These are phyloP conservation scores for Ligustrum vulgare DNA, from an alignment of 257 asterid species.

Conservation along the genomic window DNA sequence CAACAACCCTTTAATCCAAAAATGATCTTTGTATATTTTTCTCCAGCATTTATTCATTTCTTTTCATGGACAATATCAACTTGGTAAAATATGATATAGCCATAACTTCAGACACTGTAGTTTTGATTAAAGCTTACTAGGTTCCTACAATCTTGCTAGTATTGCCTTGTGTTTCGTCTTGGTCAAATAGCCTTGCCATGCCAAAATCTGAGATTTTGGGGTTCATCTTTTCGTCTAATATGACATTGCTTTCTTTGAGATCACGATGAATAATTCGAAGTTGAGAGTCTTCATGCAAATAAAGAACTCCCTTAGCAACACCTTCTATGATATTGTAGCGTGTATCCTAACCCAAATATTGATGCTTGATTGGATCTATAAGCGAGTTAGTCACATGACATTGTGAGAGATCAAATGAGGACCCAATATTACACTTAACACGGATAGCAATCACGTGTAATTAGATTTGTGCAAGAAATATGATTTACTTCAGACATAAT, in stretches of 20 bases:
- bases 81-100: too few species aligned
- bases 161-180: conserved; percentile 39
- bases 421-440: background rate
- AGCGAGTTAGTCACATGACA: background rate
- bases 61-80: too few species aligned
- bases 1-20: too few species aligned
- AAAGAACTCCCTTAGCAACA: conserved; percentile 42
- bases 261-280: conserved; percentile 49
- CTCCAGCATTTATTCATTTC: too few species aligned
- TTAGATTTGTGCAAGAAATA: too few species aligned
- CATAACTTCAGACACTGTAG: too few species aligned
- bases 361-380: conserved; percentile 9
- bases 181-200: conserved; percentile 44
- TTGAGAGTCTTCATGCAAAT: conserved; percentile 51
- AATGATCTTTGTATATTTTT: too few species aligned
- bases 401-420: background rate
- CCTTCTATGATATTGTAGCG: conserved; percentile 50
- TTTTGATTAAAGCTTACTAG: conserved; percentile 32
- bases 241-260: conserved; percentile 42
- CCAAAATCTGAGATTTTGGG: conserved; percentile 62
- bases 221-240: conserved; percentile 44
- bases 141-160: conserved; percentile 50
- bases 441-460: background rate
- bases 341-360: conserved; percentile 36
- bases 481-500: background rate